Percentiles rank a stretch among this genome's conserved stretches.
Evolutionary conservation across 169 alveolate species (phyloP).

Genomic region (Cryptosporidium sp.): DNA sequence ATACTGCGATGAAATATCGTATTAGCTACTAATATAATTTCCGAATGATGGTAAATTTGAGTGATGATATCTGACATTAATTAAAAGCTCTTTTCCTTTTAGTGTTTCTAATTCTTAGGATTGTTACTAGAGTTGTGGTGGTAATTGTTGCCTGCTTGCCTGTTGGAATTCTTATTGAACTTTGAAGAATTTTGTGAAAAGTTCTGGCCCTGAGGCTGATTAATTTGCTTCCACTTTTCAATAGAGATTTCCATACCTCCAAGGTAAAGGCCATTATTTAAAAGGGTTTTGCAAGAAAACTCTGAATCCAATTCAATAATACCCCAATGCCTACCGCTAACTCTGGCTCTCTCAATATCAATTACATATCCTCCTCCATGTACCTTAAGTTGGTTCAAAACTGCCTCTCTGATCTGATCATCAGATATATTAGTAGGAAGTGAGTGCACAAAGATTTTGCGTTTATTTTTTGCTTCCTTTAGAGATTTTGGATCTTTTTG

Average conservation of each 20-base stretch:
- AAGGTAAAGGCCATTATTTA: slow-evolving; percentile 51
- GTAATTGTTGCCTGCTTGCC: neutral
- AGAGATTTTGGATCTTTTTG: slow-evolving; percentile 18
- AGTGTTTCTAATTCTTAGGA: neutral
- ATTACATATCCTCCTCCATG: slow-evolving; percentile 75
- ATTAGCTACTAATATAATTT: neutral
- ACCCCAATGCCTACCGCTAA: slow-evolving; percentile 52
- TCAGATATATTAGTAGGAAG: slow-evolving; percentile 52
- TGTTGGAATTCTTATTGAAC: neutral
- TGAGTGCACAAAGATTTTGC: slow-evolving; percentile 72
- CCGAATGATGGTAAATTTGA: neutral
- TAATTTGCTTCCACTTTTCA: slow-evolving; percentile 53
- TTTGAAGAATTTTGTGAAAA: slow-evolving; percentile 1
- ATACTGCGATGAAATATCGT: neutral
- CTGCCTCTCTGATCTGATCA: slow-evolving; percentile 67
- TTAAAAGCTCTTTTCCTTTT: neutral
- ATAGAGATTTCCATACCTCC: slow-evolving; percentile 64
- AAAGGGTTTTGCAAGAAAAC: slow-evolving; percentile 48
- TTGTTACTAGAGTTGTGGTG: slow-evolving; percentile 12
- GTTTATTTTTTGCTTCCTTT: slow-evolving; percentile 52
- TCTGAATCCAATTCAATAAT: slow-evolving; percentile 68
- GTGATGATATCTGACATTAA: neutral
- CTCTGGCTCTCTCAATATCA: slow-evolving; percentile 71
- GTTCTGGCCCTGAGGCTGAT: neutral
- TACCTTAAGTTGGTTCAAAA: slow-evolving; percentile 39